Conservation (phyloP, 306 rosid genomes). For the Glycine latifolia region DNA sequence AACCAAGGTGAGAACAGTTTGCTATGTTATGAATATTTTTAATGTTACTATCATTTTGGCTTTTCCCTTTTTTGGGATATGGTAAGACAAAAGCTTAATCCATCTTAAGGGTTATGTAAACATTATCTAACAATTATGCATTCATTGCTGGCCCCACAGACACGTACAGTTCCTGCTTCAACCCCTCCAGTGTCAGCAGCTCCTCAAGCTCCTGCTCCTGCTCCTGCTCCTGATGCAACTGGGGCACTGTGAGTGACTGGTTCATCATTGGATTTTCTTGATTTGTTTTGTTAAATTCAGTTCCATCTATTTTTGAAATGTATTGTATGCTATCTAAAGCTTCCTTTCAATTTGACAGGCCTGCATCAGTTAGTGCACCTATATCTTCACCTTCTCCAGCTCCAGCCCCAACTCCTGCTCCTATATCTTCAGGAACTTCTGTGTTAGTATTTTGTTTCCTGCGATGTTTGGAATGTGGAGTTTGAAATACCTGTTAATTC, state of each 20-base stretch:
- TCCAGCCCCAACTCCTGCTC: constrained; percentile 28
- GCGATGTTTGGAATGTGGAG: neutral
- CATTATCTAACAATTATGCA: constrained; percentile 15
- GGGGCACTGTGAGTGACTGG: constrained; percentile 58
- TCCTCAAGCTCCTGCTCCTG: constrained; percentile 59
- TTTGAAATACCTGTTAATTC: constrained; percentile 12
- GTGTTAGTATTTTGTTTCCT: constrained; percentile 53
- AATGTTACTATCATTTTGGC: constrained; percentile 33
- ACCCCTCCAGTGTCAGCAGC: constrained; percentile 43
- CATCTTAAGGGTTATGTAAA: neutral
- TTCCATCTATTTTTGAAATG: constrained; percentile 29
- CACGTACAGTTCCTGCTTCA: constrained; percentile 62
- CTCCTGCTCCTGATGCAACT: constrained; percentile 58
- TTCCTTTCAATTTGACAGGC: constrained; percentile 55
- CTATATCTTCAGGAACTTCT: constrained; percentile 48
- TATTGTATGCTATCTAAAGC: constrained; percentile 1
- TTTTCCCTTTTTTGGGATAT: constrained; percentile 16
- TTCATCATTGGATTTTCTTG: constrained; percentile 15
- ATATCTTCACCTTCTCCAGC: constrained; percentile 13
- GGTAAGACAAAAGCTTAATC: constrained; percentile 1
- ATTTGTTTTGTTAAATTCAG: constrained; percentile 1
- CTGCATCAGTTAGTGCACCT: constrained; percentile 43
- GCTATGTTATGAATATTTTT: constrained; percentile 11
- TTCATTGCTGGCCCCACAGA: constrained; percentile 57
- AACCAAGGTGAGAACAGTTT: constrained; percentile 57